phyloP scores from a whole-genome alignment of 1,284 basidiomycete species.

The Austroboletus niveus region DNA sequence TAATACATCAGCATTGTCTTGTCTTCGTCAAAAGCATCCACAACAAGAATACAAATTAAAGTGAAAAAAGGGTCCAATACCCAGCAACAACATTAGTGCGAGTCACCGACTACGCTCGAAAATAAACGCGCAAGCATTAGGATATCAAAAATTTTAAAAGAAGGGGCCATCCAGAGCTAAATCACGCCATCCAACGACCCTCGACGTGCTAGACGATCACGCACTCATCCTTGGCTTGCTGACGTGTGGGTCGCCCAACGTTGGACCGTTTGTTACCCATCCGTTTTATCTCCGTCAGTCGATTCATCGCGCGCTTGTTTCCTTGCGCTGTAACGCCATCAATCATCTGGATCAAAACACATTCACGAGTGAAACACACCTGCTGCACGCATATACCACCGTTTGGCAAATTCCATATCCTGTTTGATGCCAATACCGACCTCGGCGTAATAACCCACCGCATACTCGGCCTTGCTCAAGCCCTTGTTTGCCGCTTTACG shows the following conservation, averaged over 20 bases:
- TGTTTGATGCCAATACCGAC: conserved; percentile 97
- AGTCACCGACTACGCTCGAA: conserved; percentile 5
- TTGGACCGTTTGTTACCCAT: conserved; percentile 71
- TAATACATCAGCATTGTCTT: not conserved
- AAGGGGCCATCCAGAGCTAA: conserved; percentile 5
- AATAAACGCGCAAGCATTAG: conserved; percentile 15
- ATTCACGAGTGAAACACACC: conserved; percentile 52
- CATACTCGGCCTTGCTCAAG: conserved; percentile 92
- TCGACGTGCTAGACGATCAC: conserved; percentile 58
- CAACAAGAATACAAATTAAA: conserved; percentile 2
- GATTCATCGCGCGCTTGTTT: conserved; percentile 92
- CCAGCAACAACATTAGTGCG: conserved; percentile 2
- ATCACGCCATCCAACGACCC: conserved; percentile 7
- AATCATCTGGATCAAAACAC: not conserved
- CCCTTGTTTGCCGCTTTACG: conserved; percentile 92
- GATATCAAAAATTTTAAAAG: not conserved
- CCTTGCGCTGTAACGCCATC: conserved; percentile 68
- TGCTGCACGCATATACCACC: conserved; percentile 98
- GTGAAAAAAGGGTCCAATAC: not conserved
- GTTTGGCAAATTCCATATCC: conserved; percentile 93
- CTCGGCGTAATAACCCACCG: conserved; percentile 96
- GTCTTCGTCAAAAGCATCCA: conserved; percentile 4
- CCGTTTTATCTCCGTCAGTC: conserved; percentile 89
- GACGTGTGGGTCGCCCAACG: conserved; percentile 82
- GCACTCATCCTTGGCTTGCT: conserved; percentile 91